These are phyloP conservation scores for Cunninghamia lanceolata DNA, from an alignment of 75 land plant species.

Conservation along the genomic window DNA sequence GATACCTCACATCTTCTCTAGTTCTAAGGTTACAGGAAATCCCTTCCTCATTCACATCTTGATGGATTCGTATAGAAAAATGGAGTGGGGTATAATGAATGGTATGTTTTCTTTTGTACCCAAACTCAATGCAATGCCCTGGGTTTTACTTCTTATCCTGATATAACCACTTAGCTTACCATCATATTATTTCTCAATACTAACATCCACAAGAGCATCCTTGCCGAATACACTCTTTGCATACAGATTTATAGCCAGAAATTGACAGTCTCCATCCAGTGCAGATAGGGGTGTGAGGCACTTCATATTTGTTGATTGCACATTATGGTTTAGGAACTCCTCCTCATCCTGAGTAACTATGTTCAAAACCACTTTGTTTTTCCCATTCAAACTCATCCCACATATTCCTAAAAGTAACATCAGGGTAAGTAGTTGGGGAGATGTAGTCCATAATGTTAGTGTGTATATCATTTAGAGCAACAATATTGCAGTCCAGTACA, in stretches of 20 bases:
- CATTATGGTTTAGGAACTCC: constrained; percentile 80
- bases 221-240: constrained; percentile 95
- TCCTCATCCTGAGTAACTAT: constrained; percentile 74
- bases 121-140: constrained; percentile 91
- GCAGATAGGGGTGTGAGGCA: constrained; percentile 89
- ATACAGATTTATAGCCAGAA: constrained; percentile 85
- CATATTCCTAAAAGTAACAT: constrained; percentile 90
- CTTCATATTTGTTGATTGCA: constrained; percentile 89
- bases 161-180: constrained; percentile 87
- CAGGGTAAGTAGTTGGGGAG: constrained; percentile 80
- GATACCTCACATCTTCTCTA: no score
- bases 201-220: constrained; percentile 90
- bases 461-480: constrained; percentile 95
- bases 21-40: no score
- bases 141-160: constrained; percentile 90
- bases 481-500: no score
- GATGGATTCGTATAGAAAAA: no score
- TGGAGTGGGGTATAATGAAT: no score
- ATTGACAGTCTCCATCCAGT: constrained; percentile 87
- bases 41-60: no score
- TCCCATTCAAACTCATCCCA: constrained; percentile 99
- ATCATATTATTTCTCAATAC: constrained; percentile 81
- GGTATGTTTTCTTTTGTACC: constrained; percentile 92
- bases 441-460: constrained; percentile 97
- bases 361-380: constrained; percentile 84